A percentile compares a stretch with the other conserved stretches of the same genome.
Evolutionary conservation across 1,284 basidiomycete genomes (phyloP).

Genomic region (Microbotryum lychnidis-dioicae): DNA sequence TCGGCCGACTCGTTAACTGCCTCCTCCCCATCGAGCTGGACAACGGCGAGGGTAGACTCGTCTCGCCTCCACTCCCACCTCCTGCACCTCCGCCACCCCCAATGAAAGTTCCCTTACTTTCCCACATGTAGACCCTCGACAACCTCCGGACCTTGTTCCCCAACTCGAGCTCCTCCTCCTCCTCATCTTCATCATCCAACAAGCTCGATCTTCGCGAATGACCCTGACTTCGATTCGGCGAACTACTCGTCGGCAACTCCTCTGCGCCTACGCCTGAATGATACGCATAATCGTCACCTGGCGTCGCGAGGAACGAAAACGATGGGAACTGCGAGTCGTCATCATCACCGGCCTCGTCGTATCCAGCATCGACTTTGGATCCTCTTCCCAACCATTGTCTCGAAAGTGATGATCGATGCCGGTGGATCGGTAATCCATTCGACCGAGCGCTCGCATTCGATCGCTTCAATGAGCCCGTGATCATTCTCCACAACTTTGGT

Average conservation of each 20-base stretch:
- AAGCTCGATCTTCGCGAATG: neutral
- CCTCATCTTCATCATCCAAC: slow-evolving; percentile 1
- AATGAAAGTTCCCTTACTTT: slow-evolving; percentile 1
- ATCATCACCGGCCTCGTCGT: slow-evolving; percentile 6
- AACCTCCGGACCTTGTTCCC: slow-evolving; percentile 15
- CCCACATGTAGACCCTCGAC: slow-evolving; percentile 21
- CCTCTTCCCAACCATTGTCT: neutral
- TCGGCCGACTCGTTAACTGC: neutral
- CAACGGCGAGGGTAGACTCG: neutral
- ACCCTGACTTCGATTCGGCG: neutral
- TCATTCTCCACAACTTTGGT: slow-evolving; percentile 12
- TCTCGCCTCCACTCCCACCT: neutral
- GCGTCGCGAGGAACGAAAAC: slow-evolving; percentile 2
- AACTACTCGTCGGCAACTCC: neutral
- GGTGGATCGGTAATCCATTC: slow-evolving; percentile 23
- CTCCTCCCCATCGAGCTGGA: neutral
- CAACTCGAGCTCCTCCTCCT: neutral
- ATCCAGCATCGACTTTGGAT: neutral
- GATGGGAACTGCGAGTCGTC: slow-evolving; percentile 12
- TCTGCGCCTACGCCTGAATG: slow-evolving; percentile 3
- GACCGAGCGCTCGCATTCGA: slow-evolving; percentile 11
- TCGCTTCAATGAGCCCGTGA: neutral
- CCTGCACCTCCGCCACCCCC: neutral
- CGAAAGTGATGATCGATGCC: slow-evolving; percentile 1
- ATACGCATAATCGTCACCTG: neutral